Evolutionary conservation across 306 rosid genomes (phyloP).

Genomic region (Aeschynomene evenia): DNA sequence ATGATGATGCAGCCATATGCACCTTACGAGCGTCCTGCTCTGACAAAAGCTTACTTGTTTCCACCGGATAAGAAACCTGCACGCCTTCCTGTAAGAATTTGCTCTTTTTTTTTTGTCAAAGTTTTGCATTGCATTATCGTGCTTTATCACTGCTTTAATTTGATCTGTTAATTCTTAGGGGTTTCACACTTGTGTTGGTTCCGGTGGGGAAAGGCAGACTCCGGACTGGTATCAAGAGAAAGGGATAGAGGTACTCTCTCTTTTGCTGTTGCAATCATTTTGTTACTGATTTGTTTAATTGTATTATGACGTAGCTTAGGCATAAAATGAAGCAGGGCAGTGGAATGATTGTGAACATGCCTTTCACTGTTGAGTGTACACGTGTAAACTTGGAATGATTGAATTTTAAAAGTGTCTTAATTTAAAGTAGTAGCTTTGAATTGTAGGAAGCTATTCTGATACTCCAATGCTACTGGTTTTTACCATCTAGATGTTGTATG

Average conservation of each 20-base stretch:
- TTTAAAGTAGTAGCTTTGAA: neutral
- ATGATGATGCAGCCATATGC: constrained; percentile 63
- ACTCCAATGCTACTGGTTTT: constrained; percentile 17
- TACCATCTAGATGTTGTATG: constrained; percentile 60
- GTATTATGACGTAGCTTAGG: neutral
- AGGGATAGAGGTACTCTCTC: constrained; percentile 74
- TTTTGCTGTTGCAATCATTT: neutral
- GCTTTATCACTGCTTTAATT: neutral
- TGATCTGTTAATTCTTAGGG: constrained; percentile 51
- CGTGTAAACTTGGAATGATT: neutral
- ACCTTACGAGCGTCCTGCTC: constrained; percentile 96
- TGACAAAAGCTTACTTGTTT: constrained; percentile 81
- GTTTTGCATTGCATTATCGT: neutral
- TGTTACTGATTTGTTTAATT: neutral
- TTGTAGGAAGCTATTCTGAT: neutral
- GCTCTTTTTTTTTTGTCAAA: neutral
- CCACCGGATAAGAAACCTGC: constrained; percentile 91
- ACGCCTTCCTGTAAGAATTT: constrained; percentile 77
- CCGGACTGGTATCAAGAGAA: constrained; percentile 90
- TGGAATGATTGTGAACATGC: neutral
- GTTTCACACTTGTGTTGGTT: constrained; percentile 96
- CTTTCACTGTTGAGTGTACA: constrained; percentile 12
- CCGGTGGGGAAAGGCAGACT: constrained; percentile 95
- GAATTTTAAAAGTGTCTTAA: neutral
- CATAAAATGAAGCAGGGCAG: neutral